A percentile compares a stretch with the other conserved stretches of the same genome.
phyloP scores from a whole-genome alignment of 805 yeast genomes.

The Metschnikowia drakensbergensis region DNA sequence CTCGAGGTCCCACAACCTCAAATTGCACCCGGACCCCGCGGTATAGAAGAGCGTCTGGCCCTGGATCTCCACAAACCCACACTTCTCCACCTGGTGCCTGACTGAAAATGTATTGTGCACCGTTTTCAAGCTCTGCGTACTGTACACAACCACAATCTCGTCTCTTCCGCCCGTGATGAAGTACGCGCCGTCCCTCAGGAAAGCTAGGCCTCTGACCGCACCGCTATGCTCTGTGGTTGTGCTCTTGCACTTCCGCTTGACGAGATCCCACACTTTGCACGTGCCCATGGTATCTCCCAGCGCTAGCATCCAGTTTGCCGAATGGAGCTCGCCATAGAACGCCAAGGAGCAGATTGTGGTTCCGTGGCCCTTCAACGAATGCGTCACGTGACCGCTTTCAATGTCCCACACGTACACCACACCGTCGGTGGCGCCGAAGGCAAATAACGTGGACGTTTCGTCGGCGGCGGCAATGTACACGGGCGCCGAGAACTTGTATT shows the following conservation, averaged over 20 bases:
- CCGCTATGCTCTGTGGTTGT: slow-evolving; percentile 71
- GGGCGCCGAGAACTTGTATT: slow-evolving; percentile 69
- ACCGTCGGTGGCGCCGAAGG: slow-evolving; percentile 96
- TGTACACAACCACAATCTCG: slow-evolving; percentile 62
- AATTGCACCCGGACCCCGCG: slow-evolving; percentile 75
- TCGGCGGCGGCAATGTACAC: slow-evolving; percentile 76
- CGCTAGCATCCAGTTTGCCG: slow-evolving; percentile 69
- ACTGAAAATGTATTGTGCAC: slow-evolving; percentile 67
- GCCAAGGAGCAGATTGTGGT: slow-evolving; percentile 72
- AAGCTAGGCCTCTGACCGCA: slow-evolving; percentile 82
- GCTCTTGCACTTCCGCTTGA: slow-evolving; percentile 62
- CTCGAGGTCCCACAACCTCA: slow-evolving; percentile 59
- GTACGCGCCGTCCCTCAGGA: slow-evolving; percentile 47
- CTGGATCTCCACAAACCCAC: slow-evolving; percentile 50
- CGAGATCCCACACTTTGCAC: slow-evolving; percentile 61
- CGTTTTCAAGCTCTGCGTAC: slow-evolving; percentile 45
- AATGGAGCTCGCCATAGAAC: slow-evolving; percentile 70
- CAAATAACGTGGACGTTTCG: slow-evolving; percentile 76
- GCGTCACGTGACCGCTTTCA: slow-evolving; percentile 83
- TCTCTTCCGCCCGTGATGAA: slow-evolving; percentile 89
- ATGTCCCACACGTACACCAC: slow-evolving; percentile 88
- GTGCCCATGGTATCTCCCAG: slow-evolving; percentile 63
- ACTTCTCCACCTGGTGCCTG: slow-evolving; percentile 65
- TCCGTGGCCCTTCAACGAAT: slow-evolving; percentile 90
- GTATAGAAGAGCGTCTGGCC: slow-evolving; percentile 47